phyloP scores from a whole-genome alignment of 352 stramenopile genomes.

The Pythium utonaiense region DNA sequence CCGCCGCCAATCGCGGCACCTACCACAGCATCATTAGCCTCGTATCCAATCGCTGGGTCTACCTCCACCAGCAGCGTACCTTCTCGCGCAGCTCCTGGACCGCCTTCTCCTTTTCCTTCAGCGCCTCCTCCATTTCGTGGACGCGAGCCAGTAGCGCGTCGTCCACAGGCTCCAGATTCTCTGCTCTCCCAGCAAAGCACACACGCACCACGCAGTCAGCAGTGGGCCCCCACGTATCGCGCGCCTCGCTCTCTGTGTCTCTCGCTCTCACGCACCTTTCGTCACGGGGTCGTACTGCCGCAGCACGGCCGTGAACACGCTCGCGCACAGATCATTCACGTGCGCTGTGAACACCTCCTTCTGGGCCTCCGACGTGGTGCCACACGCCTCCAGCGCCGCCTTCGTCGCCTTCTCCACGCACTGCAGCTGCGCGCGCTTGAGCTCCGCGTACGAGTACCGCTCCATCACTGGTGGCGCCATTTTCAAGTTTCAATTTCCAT shows the following conservation, averaged over 20 bases:
- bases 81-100: slow-evolving; percentile 58
- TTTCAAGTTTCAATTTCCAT: not conserved
- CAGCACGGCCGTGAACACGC: slow-evolving; percentile 58
- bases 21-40: too few relatives aligned
- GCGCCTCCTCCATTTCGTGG: slow-evolving; percentile 40
- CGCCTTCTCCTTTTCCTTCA: slow-evolving; percentile 48
- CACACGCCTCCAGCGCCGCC: slow-evolving; percentile 47
- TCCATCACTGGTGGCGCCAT: slow-evolving; percentile 20
- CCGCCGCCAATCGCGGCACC: slow-evolving; percentile 51
- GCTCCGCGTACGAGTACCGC: slow-evolving; percentile 72
- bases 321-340: slow-evolving; percentile 70
- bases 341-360: slow-evolving; percentile 74
- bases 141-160: slow-evolving; percentile 36
- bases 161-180: slow-evolving; percentile 63
- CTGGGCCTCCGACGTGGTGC: slow-evolving; percentile 47
- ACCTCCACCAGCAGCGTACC: slow-evolving; percentile 19
- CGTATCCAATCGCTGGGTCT: too few relatives aligned
- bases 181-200: slow-evolving; percentile 19
- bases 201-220: too few relatives aligned
- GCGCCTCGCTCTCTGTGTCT: too few relatives aligned
- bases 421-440: slow-evolving; percentile 69
- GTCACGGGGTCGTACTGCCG: slow-evolving; percentile 67
- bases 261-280: slow-evolving; percentile 33
- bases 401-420: slow-evolving; percentile 55
- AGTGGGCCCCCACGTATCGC: too few relatives aligned